Conservation (phyloP, 805 yeast species). For the Zygotorulaspora florentina region DNA sequence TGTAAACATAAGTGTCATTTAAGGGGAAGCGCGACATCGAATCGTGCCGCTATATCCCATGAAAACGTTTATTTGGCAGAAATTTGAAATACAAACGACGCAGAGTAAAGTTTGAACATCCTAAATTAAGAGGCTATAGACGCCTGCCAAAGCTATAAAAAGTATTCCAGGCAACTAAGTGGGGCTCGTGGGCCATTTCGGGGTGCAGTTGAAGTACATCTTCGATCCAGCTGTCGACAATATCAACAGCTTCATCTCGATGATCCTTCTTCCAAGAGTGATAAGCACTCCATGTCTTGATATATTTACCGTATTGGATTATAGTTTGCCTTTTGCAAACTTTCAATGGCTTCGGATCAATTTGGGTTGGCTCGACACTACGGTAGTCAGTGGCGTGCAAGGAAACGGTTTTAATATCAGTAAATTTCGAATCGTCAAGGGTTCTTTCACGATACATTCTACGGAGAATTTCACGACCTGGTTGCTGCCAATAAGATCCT, state of each 20-base stretch:
- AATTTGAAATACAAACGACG: neutral
- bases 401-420: constrained; percentile 37
- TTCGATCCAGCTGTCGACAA: constrained; percentile 48
- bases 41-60: too few relatives aligned
- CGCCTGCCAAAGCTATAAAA: constrained; percentile 27
- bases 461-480: constrained; percentile 62
- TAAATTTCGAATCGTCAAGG: constrained; percentile 34
- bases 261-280: constrained; percentile 47
- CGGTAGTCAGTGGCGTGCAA: constrained; percentile 20
- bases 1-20: too few relatives aligned
- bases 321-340: constrained; percentile 42
- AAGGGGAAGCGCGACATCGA: too few relatives aligned
- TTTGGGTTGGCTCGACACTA: constrained; percentile 15
- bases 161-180: constrained; percentile 27
- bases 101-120: neutral
- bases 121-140: neutral
- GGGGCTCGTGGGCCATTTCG: constrained; percentile 14
- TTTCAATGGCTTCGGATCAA: constrained; percentile 24
- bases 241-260: constrained; percentile 36
- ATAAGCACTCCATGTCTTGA: constrained; percentile 68
- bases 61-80: too few relatives aligned
- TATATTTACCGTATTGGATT: constrained; percentile 46
- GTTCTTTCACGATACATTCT: constrained; percentile 32
- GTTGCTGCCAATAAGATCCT: constrained; percentile 74
- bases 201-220: constrained; percentile 35